phyloP scores from a whole-genome alignment of 2,329 filamentous ascomycete genomes.

The Chrysoporthe cubensis region DNA sequence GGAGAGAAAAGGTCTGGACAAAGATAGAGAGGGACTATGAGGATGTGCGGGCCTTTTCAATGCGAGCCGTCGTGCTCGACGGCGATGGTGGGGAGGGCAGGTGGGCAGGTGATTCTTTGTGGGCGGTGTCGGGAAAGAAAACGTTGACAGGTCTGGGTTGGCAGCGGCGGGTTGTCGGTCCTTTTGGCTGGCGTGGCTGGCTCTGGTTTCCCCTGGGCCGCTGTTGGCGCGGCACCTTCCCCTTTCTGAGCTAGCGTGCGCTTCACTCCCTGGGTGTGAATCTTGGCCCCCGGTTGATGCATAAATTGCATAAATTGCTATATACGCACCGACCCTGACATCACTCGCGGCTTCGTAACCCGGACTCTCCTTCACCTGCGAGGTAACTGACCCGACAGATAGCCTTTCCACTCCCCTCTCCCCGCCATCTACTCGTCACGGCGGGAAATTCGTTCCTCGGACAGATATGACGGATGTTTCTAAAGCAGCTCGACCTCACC shows the following conservation, averaged over 20 bases:
- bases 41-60: neutral
- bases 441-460: slow-evolving; percentile 34
- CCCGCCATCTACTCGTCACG: slow-evolving; percentile 10
- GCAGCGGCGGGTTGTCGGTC: neutral
- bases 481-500: slow-evolving; percentile 93
- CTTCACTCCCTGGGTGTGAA: neutral
- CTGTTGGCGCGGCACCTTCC: neutral
- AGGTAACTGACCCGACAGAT: neutral
- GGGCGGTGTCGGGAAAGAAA: neutral
- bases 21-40: neutral
- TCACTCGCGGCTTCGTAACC: slow-evolving; percentile 10
- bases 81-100: neutral
- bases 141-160: neutral
- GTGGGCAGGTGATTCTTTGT: slow-evolving; percentile 1
- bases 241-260: neutral
- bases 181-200: neutral
- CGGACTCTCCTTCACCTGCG: neutral
- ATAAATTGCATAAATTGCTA: slow-evolving; percentile 11
- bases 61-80: neutral
- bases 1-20: neutral
- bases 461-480: slow-evolving; percentile 82
- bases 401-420: neutral
- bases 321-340: slow-evolving; percentile 23
- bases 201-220: neutral
- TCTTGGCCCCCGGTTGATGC: slow-evolving; percentile 11